A percentile compares a stretch with the other conserved stretches of the same genome.
These are phyloP conservation scores for Paracorniculantispora psalliotae DNA, from an alignment of 2,329 filamentous ascomycete species.

Conservation along the genomic window DNA sequence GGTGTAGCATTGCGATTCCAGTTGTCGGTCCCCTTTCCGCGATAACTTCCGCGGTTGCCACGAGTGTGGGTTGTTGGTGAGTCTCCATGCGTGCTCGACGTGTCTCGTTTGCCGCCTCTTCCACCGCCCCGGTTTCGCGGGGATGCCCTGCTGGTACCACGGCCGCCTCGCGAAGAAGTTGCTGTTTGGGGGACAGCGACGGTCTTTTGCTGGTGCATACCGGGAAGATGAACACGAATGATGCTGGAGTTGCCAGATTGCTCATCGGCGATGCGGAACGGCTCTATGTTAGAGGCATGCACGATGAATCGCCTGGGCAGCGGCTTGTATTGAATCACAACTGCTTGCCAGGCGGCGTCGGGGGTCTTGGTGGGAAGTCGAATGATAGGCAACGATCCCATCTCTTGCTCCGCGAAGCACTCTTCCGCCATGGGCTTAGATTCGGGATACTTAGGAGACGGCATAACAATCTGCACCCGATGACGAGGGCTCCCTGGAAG, in stretches of 20 bases:
- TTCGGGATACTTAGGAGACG: constrained; percentile 7
- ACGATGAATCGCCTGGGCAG: constrained; percentile 48
- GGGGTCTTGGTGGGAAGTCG: constrained; percentile 60
- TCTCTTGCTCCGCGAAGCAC: constrained; percentile 76
- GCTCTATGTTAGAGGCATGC: constrained; percentile 30
- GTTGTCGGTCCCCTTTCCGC: constrained; percentile 35
- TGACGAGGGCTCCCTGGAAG: constrained; percentile 41
- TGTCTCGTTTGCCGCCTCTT: constrained; percentile 31
- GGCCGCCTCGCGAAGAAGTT: constrained; percentile 27
- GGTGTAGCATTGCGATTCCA: constrained; percentile 31
- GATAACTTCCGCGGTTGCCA: constrained; percentile 35
- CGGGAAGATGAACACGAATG: constrained; percentile 38
- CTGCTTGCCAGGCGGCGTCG: constrained; percentile 58
- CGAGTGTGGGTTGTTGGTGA: constrained; percentile 24
- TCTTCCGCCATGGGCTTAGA: constrained; percentile 71
- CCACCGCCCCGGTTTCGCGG: constrained; percentile 28
- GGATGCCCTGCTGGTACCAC: constrained; percentile 24
- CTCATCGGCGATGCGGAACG: constrained; percentile 30
- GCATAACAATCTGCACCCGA: not conserved
- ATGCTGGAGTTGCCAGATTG: constrained; percentile 30
- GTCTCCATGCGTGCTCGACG: constrained; percentile 24
- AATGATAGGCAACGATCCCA: constrained; percentile 69
- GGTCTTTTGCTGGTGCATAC: constrained; percentile 34
- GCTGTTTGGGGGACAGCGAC: constrained; percentile 32
- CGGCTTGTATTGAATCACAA: constrained; percentile 48